phyloP scores from a whole-genome alignment of 202 grass and related monocot genomes.

The Bolboschoenoplectus hybrid region DNA sequence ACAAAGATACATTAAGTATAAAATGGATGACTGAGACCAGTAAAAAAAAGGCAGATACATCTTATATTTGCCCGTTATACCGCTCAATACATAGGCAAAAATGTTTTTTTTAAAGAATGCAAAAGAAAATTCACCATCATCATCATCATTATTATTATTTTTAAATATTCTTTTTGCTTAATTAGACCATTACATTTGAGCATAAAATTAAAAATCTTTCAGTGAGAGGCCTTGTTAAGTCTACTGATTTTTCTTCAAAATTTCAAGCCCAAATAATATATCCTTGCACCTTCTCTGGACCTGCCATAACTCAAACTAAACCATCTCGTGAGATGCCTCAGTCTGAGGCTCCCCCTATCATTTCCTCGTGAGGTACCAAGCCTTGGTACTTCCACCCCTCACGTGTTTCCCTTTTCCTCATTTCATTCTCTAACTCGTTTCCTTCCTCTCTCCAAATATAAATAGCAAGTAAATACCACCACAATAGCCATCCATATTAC shows the following conservation, averaged over 20 bases:
- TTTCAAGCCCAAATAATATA: neutral
- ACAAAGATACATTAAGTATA: too few species aligned
- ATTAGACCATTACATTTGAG: neutral
- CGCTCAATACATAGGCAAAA: too few species aligned
- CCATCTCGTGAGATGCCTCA: conserved; percentile 31
- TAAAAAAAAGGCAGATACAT: too few species aligned
- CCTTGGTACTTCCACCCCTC: conserved; percentile 31
- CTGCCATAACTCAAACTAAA: conserved; percentile 40
- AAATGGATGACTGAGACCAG: too few species aligned
- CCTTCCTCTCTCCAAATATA: neutral
- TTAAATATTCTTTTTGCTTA: neutral
- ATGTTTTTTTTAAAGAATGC: too few species aligned
- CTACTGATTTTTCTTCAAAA: neutral
- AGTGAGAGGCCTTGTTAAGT: neutral
- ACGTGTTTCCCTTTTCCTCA: conserved; percentile 40
- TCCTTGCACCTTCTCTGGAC: neutral
- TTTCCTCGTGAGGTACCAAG: conserved; percentile 44
- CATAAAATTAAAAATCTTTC: neutral
- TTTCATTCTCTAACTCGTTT: conserved; percentile 2
- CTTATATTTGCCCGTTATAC: too few species aligned
- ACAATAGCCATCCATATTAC: conserved; percentile 4
- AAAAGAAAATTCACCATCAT: too few species aligned
- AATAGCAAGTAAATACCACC: neutral
- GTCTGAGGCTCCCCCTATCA: conserved; percentile 15
- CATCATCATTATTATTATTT: too few species aligned